Conservation (phyloP, 345 rosid genomes). For the Citropsis articulata region DNA sequence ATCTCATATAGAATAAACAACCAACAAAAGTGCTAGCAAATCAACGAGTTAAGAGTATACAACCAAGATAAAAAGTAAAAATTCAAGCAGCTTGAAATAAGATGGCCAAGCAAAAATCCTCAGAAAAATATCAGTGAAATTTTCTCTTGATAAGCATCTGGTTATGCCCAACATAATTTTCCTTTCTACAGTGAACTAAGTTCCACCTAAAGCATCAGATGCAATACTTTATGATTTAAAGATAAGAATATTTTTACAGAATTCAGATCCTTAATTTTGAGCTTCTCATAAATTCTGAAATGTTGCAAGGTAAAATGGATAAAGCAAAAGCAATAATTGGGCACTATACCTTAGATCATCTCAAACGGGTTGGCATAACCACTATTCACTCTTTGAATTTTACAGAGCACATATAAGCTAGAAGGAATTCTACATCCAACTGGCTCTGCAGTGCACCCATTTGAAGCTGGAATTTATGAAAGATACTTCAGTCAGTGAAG, state of each 20-base stretch:
- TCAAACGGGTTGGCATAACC: constrained; percentile 85
- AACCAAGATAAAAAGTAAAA: not conserved
- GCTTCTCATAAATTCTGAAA: constrained; percentile 3
- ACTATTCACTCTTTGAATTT: constrained; percentile 98
- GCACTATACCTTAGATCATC: constrained; percentile 33
- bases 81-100: not conserved
- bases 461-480: constrained; percentile 58
- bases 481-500: not conserved
- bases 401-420: constrained; percentile 97
- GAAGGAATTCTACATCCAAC: constrained; percentile 87
- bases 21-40: not conserved
- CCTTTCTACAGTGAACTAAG: not conserved
- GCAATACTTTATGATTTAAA: not conserved
- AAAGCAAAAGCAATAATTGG: not conserved
- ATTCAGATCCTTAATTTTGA: not conserved
- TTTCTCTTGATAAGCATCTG: not conserved
- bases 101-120: not conserved
- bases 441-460: constrained; percentile 86
- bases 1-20: not conserved
- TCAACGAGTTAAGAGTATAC: not conserved
- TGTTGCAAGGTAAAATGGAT: not conserved
- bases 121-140: not conserved
- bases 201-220: not conserved
- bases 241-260: not conserved
- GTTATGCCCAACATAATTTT: not conserved